phyloP scores from a whole-genome alignment of 2,329 filamentous ascomycete species.

The Ceratocystis huliohia region DNA sequence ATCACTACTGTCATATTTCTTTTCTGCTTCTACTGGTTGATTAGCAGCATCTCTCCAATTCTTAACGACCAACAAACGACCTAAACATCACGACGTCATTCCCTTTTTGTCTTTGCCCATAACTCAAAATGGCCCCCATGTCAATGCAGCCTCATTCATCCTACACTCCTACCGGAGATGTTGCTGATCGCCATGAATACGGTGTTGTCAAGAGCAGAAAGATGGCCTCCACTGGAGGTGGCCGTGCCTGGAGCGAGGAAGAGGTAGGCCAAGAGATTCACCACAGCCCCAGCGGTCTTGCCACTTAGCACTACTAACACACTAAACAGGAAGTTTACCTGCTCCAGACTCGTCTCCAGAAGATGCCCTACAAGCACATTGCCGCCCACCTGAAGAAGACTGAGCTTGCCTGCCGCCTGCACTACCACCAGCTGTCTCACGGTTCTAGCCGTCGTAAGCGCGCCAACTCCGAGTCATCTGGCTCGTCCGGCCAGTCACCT shows the following conservation, averaged over 20 bases:
- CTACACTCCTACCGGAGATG: slow-evolving; percentile 42
- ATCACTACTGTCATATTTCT: not conserved
- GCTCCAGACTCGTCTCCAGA: slow-evolving; percentile 69
- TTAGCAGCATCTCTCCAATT: slow-evolving; percentile 7
- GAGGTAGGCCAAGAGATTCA: slow-evolving; percentile 45
- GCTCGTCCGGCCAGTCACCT: slow-evolving; percentile 42
- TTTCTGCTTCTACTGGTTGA: not conserved
- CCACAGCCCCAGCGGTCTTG: not conserved
- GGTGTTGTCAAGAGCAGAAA: slow-evolving; percentile 54
- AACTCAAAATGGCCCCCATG: slow-evolving; percentile 36
- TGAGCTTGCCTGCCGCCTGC: slow-evolving; percentile 72
- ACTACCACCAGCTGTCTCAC: slow-evolving; percentile 76
- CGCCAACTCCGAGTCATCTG: slow-evolving; percentile 55
- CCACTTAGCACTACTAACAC: not conserved
- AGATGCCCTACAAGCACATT: slow-evolving; percentile 87
- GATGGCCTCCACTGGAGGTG: slow-evolving; percentile 57
- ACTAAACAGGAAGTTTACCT: slow-evolving; percentile 62
- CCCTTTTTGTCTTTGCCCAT: not conserved
- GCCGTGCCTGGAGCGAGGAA: slow-evolving; percentile 74
- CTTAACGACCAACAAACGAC: slow-evolving; percentile 17
- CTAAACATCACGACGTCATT: slow-evolving; percentile 19
- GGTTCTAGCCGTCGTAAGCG: slow-evolving; percentile 70
- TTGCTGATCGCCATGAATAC: slow-evolving; percentile 45
- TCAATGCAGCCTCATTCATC: slow-evolving; percentile 28
- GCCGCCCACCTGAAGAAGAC: slow-evolving; percentile 77